phyloP scores from a whole-genome alignment of 2,329 filamentous ascomycete genomes.

The Nemania sp. region DNA sequence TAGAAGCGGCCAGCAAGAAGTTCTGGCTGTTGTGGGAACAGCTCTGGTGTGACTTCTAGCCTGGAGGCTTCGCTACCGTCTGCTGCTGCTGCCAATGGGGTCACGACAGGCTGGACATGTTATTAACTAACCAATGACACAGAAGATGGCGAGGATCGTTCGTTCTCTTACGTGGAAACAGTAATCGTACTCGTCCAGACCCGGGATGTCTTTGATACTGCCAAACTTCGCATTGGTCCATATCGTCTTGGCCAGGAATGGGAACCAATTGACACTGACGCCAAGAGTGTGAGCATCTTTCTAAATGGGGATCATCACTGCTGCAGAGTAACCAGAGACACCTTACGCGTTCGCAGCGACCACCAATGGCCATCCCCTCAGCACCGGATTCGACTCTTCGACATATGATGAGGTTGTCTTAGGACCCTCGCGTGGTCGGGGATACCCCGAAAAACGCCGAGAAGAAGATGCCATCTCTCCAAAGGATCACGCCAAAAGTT shows the following conservation, averaged over 20 bases:
- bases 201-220: conserved; percentile 51
- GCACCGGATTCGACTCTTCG: conserved; percentile 68
- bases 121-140: conserved; percentile 21
- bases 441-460: conserved; percentile 39
- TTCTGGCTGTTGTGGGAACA: conserved; percentile 48
- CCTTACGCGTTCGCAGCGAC: conserved; percentile 46
- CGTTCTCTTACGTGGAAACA: conserved; percentile 52
- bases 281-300: conserved; percentile 2
- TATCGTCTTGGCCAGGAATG: conserved; percentile 64
- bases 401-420: conserved; percentile 49
- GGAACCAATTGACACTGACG: conserved; percentile 61
- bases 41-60: conserved; percentile 48
- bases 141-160: neutral
- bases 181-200: conserved; percentile 50
- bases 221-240: conserved; percentile 71
- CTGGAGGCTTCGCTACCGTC: conserved; percentile 39
- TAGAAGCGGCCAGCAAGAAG: conserved; percentile 60
- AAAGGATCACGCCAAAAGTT: neutral
- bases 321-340: conserved; percentile 39
- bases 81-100: conserved; percentile 49
- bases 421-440: conserved; percentile 37
- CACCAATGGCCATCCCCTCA: conserved; percentile 68
- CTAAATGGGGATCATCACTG: conserved; percentile 34
- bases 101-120: conserved; percentile 57
- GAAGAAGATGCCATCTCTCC: conserved; percentile 13